Base-by-base conservation (phyloP, 495 filamentous ascomycete species). In the Xylaria longipes region DNA sequence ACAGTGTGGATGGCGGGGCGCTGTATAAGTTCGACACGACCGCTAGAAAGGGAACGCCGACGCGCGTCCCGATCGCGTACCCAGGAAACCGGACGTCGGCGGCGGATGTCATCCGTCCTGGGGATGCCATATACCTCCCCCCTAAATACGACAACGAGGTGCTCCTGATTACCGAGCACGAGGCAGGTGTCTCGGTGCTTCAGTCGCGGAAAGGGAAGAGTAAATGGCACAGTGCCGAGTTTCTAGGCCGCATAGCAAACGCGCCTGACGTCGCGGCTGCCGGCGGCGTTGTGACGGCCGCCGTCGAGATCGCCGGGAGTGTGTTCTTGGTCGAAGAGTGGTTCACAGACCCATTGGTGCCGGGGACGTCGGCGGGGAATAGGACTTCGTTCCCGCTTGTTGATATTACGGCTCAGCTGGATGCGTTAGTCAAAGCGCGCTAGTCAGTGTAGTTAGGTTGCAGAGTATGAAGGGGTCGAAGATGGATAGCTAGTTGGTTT, bases 61-160 rank as follows among this genome's bases (percentile, higher is more conserved):
- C 75, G 15, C 39, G 57, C 6, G 76, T 81, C 29, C 77, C 76
- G 0, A 72, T 77, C 5, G 2, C 65, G 65, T 67, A 67, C 6
- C 33, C 65, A 0, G 33, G 35, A 1, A 43, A 43, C 12, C 7
- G 9, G n/a, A 54, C 27, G 0, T 74, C 75, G 0, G 39, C 72
- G 15, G 39, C 65, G 11, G 71, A 68, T n/a, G 29, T 73, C 29
- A 73, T 73, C 37, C 29, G 62, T 33, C 71, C 76, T 39, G 68
- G 69, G 15, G 82, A 82, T 57, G 81, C 79, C 27, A 75, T 82
- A 6, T 80, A 80, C 41, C 70, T 82, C 48, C 81, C 81, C 33
- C 73, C 77, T 1, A 80, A 75, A 69, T 84, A 81, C 58, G 67
- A 69, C 7, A 79, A 80, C 15, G 78, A 52, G 0, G 81, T 82